Base-by-base conservation (phyloP, 805 yeast genomes). In the Pichia kluyveri region DNA sequence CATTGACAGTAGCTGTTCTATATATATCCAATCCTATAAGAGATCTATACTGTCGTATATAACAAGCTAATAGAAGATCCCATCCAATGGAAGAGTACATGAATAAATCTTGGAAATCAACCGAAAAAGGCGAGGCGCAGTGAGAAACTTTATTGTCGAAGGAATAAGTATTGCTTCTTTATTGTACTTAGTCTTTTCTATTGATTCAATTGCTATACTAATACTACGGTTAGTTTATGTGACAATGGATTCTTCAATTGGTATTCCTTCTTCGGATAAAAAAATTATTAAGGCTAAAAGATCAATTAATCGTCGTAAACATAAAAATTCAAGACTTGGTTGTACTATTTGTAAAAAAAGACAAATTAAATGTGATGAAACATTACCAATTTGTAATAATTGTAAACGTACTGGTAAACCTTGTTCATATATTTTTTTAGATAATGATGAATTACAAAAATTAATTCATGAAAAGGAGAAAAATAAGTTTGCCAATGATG, bases 281-380 rank as follows among this genome's bases (percentile, higher is more conserved):
- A n/a, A n/a, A 11, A 30, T 11, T 9, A 30, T 30, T 30, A 49
- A 67, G 14, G 11, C 72, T 9, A 67, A 8, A 3, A 34, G 8
- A 34, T 7, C 12, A 34, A 8, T 15, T 8, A 34, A 34, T 14
- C 37, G 85, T 55, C 68, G 81, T 54, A 72, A 73, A 51, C 88
- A 82, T 60, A 69, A 80, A 50, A 82, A 82, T 63, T 57, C 62
- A 4, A 58, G 55, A 41, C 45, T 55, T 8, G 65, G 65, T 4
- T 61, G 65, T 48, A 46, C 56, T 37, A 55, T 58, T 40, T 61
- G 65, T 42, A 47, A 58, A 8, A 51, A 49, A 23, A 46, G 63
- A 23, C 60, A 61, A 56, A 61, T 60, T 52, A 61, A 60, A 49
- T 61, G 65, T 50, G 61, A 61, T 46, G 65, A 61, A 44, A 32